Base-by-base conservation (phyloP, 345 rosid genomes). In the Streptanthus diversifolius region DNA sequence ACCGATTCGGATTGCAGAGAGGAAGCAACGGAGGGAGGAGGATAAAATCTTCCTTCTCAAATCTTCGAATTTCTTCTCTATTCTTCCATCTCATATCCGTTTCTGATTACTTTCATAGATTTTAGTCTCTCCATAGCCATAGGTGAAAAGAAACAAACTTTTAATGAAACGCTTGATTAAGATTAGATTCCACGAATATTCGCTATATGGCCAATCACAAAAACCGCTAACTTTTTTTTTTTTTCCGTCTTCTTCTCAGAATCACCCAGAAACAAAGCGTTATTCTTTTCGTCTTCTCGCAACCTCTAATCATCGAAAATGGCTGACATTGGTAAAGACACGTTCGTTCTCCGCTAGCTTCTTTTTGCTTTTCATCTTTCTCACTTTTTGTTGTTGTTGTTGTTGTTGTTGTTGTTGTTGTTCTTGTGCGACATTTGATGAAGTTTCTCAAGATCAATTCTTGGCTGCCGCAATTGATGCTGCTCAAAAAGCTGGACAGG, bases 401-500 rank as follows among this genome's bases (percentile, higher is more conserved):
- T n/a, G n/a, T n/a, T n/a, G n/a, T n/a, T n/a, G n/a, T n/a, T n/a
- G n/a, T n/a, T n/a, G n/a, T n/a, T 40, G 8, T 40, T 33, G 32
- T 24, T 19, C 2, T 45, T 64, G 27, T 60, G 52, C 15, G 63
- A 75, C 53, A 66, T 67, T 51, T 13, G 30, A 22, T 33, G 44
- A 19, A 91, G 97, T 76, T 85, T 86, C 83, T 43, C 77, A 84
- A 52, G 82, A 80, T 51, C 77, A 70, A 77, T 91, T 82, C 78
- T 67, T 91, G 76, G 80, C 77, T 41, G 74, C 90, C n/a, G 96
- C 98, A 32, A 80, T 86, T 66, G 97, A 88, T 64, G 97, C 99
- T 24, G 98, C 98, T 18, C 85, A 88, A 79, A 78, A 19, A 80
- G 99, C 99, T 68, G 96, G 98, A 35, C 81, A 91, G 88, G 97